Evolutionary conservation across 495 filamentous ascomycete species (phyloP).

Genomic region (Xylaria curta): DNA sequence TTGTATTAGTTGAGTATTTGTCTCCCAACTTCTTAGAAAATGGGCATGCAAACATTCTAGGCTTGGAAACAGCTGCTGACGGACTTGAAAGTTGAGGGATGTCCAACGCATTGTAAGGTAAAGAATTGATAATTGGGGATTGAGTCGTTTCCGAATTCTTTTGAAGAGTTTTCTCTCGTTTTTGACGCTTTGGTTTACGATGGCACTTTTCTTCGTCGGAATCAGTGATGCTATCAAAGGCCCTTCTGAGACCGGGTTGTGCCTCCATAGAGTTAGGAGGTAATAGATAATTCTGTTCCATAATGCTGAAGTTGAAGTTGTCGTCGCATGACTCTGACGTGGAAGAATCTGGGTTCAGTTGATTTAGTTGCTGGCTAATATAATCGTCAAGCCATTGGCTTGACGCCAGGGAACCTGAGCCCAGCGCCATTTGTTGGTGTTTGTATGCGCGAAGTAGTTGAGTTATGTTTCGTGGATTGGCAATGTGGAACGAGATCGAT

Average conservation of each 20-base stretch:
- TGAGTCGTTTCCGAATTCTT: neutral
- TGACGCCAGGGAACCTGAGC: neutral
- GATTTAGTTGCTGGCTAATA: neutral
- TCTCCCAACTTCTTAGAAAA: neutral
- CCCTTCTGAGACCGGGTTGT: neutral
- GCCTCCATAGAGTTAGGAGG: neutral
- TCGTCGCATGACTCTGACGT: neutral
- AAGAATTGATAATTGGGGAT: neutral
- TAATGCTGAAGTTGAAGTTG: neutral
- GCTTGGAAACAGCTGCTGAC: neutral
- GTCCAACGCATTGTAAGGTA: neutral
- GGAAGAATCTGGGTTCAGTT: neutral
- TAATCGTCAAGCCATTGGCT: slow-evolving; percentile 17
- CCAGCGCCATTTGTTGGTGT: slow-evolving; percentile 1
- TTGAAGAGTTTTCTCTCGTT: neutral
- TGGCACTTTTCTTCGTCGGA: neutral
- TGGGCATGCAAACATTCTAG: slow-evolving; percentile 1
- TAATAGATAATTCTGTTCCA: neutral
- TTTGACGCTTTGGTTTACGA: neutral
- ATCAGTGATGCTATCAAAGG: neutral
- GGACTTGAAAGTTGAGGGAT: neutral
- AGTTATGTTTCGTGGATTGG: neutral
- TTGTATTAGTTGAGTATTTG: neutral
- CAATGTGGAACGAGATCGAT: neutral
- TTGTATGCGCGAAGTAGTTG: neutral